Conservation (phyloP, 345 rosid species). For the Isatis tinctoria region DNA sequence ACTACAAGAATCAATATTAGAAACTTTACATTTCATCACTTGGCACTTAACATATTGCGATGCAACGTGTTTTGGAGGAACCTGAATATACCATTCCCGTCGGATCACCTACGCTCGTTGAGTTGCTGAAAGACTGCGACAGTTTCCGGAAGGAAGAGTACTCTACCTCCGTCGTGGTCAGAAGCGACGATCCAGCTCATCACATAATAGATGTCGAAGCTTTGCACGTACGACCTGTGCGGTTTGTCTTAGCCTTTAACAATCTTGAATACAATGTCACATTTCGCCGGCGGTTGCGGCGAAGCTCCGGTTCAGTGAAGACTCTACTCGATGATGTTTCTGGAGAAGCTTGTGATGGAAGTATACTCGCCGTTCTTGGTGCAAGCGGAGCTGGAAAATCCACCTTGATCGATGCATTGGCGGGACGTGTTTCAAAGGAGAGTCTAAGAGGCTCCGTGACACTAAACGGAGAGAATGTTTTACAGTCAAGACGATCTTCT, state of each 20-base stretch:
- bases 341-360: not conserved
- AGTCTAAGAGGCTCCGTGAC: not conserved
- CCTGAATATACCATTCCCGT: not conserved
- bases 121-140: not conserved
- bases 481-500: not conserved
- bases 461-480: not conserved
- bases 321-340: not conserved
- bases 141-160: not conserved
- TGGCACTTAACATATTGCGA: not conserved
- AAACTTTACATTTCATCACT: not conserved
- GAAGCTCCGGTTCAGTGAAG: not conserved
- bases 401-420: not conserved
- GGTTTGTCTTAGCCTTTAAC: not conserved
- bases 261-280: not conserved
- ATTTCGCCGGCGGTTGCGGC: not conserved
- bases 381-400: not conserved
- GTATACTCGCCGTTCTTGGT: not conserved
- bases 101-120: not conserved
- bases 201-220: not conserved
- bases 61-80: not conserved
- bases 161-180: not conserved
- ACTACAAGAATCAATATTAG: not conserved
- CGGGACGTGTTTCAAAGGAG: not conserved
- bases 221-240: not conserved
- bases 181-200: not conserved